Evolutionary conservation across 2,329 filamentous ascomycete genomes (phyloP).

Genomic region (Knufia fluminis): DNA sequence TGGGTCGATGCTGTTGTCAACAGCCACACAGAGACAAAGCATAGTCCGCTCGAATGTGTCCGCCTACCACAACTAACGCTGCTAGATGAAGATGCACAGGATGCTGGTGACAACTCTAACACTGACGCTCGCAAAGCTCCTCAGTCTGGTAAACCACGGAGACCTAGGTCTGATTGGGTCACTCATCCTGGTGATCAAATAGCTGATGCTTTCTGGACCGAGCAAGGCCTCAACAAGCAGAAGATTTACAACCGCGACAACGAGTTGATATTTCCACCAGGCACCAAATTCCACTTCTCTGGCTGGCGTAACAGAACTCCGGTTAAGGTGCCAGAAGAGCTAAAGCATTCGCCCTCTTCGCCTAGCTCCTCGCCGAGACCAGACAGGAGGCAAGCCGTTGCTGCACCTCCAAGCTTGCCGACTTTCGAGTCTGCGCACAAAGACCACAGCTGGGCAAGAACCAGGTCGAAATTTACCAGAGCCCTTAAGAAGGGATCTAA

Average conservation of each 20-base stretch:
- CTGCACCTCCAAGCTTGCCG: constrained; percentile 14
- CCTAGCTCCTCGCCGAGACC: constrained; percentile 5
- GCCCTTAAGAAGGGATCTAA: constrained; percentile 14
- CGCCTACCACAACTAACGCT: constrained; percentile 34
- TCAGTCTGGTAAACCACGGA: constrained; percentile 48
- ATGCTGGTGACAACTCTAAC: constrained; percentile 22
- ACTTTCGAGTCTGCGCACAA: constrained; percentile 21
- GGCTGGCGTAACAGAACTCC: constrained; percentile 22
- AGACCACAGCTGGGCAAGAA: constrained; percentile 10
- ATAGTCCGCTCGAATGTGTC: constrained; percentile 38
- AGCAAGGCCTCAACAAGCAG: constrained; percentile 69
- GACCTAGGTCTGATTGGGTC: constrained; percentile 75
- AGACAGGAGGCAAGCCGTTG: background rate
- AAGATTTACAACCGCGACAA: constrained; percentile 74
- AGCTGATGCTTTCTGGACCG: constrained; percentile 84
- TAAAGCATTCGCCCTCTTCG: constrained; percentile 15
- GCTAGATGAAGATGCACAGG: constrained; percentile 8
- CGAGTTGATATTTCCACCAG: constrained; percentile 51
- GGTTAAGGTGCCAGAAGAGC: constrained; percentile 12
- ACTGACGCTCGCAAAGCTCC: constrained; percentile 25
- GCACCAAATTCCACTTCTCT: constrained; percentile 23
- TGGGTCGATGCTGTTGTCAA: constrained; percentile 68
- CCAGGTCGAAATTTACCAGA: constrained; percentile 16
- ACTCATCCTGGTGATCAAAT: constrained; percentile 76
- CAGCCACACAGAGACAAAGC: constrained; percentile 34